Percentiles rank a stretch among this genome's conserved stretches.
These are phyloP conservation scores for Rhododendron molle DNA, from an alignment of 148 eudicot species.

Conservation along the genomic window DNA sequence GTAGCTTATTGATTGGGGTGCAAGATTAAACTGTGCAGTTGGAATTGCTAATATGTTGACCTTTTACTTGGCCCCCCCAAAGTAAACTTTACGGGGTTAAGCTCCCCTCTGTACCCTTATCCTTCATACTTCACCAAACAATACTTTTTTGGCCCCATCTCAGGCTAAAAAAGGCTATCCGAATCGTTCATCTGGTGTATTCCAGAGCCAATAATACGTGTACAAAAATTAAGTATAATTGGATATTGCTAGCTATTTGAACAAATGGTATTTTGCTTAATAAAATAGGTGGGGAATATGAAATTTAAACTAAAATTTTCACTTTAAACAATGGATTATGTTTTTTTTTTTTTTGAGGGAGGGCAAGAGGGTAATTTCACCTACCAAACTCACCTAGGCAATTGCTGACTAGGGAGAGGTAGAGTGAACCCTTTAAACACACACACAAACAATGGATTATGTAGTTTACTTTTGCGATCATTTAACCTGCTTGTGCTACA, in stretches of 20 bases:
- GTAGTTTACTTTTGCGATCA: too few relatives aligned
- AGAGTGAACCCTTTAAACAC: too few relatives aligned
- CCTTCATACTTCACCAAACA: not conserved
- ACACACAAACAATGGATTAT: too few relatives aligned
- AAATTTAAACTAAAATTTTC: not conserved
- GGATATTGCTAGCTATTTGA: not conserved
- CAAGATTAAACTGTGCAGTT: not conserved
- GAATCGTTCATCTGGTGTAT: too few relatives aligned
- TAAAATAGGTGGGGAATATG: not conserved
- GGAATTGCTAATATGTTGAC: not conserved
- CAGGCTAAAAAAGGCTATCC: not conserved
- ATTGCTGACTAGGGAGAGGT: too few relatives aligned
- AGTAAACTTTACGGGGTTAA: not conserved
- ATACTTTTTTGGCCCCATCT: too few relatives aligned
- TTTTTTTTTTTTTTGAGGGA: too few relatives aligned
- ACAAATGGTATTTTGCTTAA: not conserved
- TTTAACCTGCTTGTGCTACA: too few relatives aligned
- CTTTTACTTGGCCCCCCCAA: not conserved
- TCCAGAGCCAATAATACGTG: not conserved
- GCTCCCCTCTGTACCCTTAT: not conserved
- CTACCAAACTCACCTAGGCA: too few relatives aligned
- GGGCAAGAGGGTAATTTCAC: too few relatives aligned
- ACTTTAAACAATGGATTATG: too few relatives aligned
- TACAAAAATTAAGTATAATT: not conserved
- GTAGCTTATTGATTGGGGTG: not conserved